Percentiles rank a stretch among this genome's conserved stretches.
Evolutionary conservation across 768 basidiomycete genomes (phyloP).

Genomic region (Leccinum arenicola): DNA sequence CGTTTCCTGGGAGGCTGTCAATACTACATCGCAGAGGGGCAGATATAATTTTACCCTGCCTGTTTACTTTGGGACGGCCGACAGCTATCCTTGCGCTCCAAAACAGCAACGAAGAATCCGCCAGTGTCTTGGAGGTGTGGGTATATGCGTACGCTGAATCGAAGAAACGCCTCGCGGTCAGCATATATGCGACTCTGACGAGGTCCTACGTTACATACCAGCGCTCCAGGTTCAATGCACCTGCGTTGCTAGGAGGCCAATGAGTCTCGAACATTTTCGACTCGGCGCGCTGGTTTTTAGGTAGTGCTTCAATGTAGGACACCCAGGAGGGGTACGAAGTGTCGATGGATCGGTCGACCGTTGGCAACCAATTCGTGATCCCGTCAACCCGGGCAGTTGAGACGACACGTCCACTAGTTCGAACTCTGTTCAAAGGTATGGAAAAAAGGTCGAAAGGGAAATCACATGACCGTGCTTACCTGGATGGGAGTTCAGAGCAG

Average conservation of each 20-base stretch:
- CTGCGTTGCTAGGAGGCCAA: conserved; percentile 75
- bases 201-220: conserved; percentile 50
- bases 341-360: conserved; percentile 51
- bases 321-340: conserved; percentile 58
- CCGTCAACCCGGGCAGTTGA: conserved; percentile 74
- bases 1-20: conserved; percentile 42
- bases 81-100: conserved; percentile 48
- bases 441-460: neutral
- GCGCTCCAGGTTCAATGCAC: conserved; percentile 58
- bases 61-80: conserved; percentile 6
- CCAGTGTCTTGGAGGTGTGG: conserved; percentile 97
- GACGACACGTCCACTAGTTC: conserved; percentile 75
- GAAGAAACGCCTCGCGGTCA: conserved; percentile 1
- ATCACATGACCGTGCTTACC: conserved; percentile 38
- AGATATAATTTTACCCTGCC: conserved; percentile 10
- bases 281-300: conserved; percentile 46
- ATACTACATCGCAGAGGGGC: neutral
- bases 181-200: neutral
- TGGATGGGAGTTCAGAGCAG: conserved; percentile 68
- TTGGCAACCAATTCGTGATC: conserved; percentile 74
- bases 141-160: conserved; percentile 76
- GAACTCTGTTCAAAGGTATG: conserved; percentile 48
- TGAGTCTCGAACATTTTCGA: conserved; percentile 68
- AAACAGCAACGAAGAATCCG: conserved; percentile 94
- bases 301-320: conserved; percentile 50